Evolutionary conservation across 805 yeast genomes (phyloP), one percentile per base, ranked within the genome.

Genomic region (Ogataea parapolymorpha): DNA sequence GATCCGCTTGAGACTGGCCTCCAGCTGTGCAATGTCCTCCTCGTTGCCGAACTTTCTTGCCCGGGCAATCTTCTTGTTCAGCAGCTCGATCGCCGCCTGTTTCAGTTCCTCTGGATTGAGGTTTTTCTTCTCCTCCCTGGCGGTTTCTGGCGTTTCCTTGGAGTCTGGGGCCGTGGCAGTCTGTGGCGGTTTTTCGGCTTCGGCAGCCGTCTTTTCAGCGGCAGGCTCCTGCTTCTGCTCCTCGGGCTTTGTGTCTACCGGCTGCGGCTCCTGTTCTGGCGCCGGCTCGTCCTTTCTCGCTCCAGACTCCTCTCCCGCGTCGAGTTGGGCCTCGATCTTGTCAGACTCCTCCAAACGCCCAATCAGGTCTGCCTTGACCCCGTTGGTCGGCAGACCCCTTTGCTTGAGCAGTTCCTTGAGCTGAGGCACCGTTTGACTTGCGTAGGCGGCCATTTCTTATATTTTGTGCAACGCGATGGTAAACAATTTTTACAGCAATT

Each of bases 41-140:
- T 81, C 88, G 46, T 72, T 75, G 16, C 91, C 93, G 54, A 89
- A 90, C 61, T 86, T 85, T 57, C 77, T 77, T 13, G 89, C 84
- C 55, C 97, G 75, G 36, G 68, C 69, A 41, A 88, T 72, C 58
- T 83, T 84, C 54, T 78, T 79, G 43, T 70, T 74, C 52, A 90
- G 68, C 37, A 82, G 74, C 16, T 78, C 85, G 40, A 86, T 65
- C 0, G 90, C 90, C 45, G 75, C 69, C 29, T 73, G 74, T 55
- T 82, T 82, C 51, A 83, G 73, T 54, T 84, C 89, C 50, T 85
- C 95, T 6, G 83, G 79, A 2, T 81, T 65, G 40, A 68, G 65
- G 25, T 63, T 63, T 43, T 65, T 62, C 32, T 39, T 46, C 34
- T 48, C 52, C 29, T 39, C 42, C n/a, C 32, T 38, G 15, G 50